Evolutionary conservation across 2,329 filamentous ascomycete genomes (phyloP).

Genomic region (Aspergillus pseudonomiae): DNA sequence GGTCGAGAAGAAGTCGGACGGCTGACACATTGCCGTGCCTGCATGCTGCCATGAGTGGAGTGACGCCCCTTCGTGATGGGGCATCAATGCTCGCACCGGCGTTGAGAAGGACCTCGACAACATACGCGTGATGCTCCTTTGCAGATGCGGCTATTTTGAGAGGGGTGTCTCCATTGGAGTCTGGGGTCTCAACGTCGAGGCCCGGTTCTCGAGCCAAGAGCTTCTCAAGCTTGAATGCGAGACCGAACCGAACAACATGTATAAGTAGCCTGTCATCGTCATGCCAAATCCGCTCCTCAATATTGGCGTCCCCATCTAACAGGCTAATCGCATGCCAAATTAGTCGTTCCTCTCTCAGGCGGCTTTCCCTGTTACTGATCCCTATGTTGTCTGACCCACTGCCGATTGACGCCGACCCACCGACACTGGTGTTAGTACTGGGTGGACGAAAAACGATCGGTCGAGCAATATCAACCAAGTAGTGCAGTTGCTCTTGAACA

Average conservation of each 20-base stretch:
- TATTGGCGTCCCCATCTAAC: background rate
- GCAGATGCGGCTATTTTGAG: constrained; percentile 10
- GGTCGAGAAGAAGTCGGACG: background rate
- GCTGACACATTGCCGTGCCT: constrained; percentile 1
- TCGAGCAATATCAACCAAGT: background rate
- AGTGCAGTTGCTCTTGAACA: background rate
- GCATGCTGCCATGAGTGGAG: constrained; percentile 14
- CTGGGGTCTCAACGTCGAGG: constrained; percentile 9
- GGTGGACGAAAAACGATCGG: background rate
- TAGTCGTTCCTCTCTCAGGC: background rate
- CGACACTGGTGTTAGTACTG: background rate
- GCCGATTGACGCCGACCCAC: background rate
- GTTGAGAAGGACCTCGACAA: constrained; percentile 2
- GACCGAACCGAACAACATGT: background rate
- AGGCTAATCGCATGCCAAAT: constrained; percentile 6
- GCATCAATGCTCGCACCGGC: constrained; percentile 6
- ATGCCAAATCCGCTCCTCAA: background rate
- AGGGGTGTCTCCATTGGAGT: constrained; percentile 6
- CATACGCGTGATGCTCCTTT: background rate
- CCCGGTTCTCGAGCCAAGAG: background rate
- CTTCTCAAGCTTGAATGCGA: background rate
- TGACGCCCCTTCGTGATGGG: constrained; percentile 3
- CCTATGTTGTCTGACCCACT: background rate
- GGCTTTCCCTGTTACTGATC: background rate
- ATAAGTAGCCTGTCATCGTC: constrained; percentile 8